Evolutionary conservation across 1,284 basidiomycete genomes (phyloP), one percentile per base, ranked within the genome.

Genomic region (Melampsora americana): DNA sequence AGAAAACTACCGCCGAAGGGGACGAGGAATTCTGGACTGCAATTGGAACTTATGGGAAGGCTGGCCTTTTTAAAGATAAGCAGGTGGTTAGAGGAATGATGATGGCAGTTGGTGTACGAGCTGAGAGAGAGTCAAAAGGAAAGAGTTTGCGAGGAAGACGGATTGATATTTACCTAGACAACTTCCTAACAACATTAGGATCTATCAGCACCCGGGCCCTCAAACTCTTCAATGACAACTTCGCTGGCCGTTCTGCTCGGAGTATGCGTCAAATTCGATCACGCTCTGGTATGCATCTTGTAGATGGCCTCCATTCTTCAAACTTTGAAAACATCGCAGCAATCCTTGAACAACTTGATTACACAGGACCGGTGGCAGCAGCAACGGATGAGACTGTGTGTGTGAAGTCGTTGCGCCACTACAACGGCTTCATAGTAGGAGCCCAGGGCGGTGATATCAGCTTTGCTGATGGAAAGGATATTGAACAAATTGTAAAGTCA

Each of bases 381-480:
- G 64, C 35, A n/a, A 42, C 64, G 12, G 39, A 66, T 20, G 35
- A 66, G 28, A 66, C 64, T 0, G 64, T 66, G 14, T 62, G 60
- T 30, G 30, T 62, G n/a, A 62, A 62, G 39, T 26, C n/a, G 6
- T 30, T 66, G n/a, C 64, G 64, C 39, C n/a, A n/a, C 28, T 44
- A 66, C 35, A 66, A 66, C 28, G 64, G 64, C 18, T 66, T 66
- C 35, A 35, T 66, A 42, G 64, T 66, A 42, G 64, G 64, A 42
- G 64, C 64, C 46, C 62, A 65, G 32, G 62, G 62, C 14, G 62
- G 62, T 5, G 62, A 65, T 35, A 35, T 65, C 23, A 65, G 46
- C 23, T 66, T 66, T 66, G 64, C n/a, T 28, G 18, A 35, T 18
- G 64, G 46, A 18, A 44, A 66, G 20, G 4, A 66, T 18, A n/a